phyloP scores from a whole-genome alignment of 352 stramenopile species.

The Phytophthora pisi region DNA sequence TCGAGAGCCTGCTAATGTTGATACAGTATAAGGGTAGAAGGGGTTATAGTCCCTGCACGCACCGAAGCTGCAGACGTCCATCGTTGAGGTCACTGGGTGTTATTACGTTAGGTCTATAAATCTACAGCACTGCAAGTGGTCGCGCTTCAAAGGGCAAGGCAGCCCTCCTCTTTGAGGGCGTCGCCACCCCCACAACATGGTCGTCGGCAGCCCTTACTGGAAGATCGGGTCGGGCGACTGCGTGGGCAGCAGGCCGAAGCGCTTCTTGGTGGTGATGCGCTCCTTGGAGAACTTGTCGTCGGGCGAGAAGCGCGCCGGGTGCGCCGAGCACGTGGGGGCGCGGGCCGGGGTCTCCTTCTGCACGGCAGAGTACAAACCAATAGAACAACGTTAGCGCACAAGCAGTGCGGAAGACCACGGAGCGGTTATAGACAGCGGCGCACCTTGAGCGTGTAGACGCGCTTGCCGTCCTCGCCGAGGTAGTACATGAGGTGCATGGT shows the following conservation, averaged over 20 bases:
- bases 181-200: not conserved
- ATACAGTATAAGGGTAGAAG: conserved; percentile 2
- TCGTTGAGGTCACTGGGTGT: conserved; percentile 27
- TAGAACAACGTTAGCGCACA: conserved; percentile 1
- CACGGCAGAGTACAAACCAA: not conserved
- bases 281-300: conserved; percentile 99
- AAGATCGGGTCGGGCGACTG: conserved; percentile 91
- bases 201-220: conserved; percentile 42
- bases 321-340: conserved; percentile 96
- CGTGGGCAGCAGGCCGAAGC: conserved; percentile 97
- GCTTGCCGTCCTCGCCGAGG: conserved; percentile 94
- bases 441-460: conserved; percentile 99
- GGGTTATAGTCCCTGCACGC: not conserved
- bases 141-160: not conserved
- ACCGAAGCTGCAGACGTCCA: not conserved
- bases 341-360: conserved; percentile 95
- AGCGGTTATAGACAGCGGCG: not conserved
- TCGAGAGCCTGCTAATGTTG: conserved; percentile 8
- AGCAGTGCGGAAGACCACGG: not conserved
- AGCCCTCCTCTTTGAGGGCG: not conserved
- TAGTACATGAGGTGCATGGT: conserved; percentile 99
- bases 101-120: conserved; percentile 44
- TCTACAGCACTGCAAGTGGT: conserved; percentile 33
- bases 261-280: conserved; percentile 98
- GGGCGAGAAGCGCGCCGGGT: conserved; percentile 98